phyloP scores from a whole-genome alignment of 2,329 filamentous ascomycete genomes.

The Diaporthe vaccinii region DNA sequence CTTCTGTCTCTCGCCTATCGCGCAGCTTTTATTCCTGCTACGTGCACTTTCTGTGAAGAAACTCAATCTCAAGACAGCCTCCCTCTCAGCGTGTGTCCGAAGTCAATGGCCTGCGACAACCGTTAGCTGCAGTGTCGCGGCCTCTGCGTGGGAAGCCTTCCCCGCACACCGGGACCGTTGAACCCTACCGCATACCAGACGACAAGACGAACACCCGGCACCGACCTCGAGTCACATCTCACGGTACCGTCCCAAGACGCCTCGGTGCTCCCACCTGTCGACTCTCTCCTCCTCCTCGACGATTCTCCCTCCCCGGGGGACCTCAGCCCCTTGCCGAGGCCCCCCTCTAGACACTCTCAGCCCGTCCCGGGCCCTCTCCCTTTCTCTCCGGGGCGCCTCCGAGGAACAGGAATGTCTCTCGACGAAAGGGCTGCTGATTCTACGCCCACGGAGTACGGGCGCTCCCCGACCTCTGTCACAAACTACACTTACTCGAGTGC shows the following conservation, averaged over 20 bases:
- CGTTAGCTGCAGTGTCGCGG: conserved; percentile 68
- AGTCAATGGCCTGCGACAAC: conserved; percentile 71
- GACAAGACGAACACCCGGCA: conserved; percentile 25
- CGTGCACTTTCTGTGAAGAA: not conserved
- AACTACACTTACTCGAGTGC: conserved; percentile 34
- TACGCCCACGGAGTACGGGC: conserved; percentile 51
- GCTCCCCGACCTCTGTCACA: conserved; percentile 43
- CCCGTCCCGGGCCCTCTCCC: not conserved
- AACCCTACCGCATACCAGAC: conserved; percentile 19
- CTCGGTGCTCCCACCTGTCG: not conserved
- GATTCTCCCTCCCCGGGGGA: conserved; percentile 1
- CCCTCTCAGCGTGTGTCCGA: conserved; percentile 34
- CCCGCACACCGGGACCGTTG: conserved; percentile 49
- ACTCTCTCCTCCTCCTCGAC: not conserved
- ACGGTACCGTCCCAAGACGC: not conserved
- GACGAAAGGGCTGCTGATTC: conserved; percentile 31
- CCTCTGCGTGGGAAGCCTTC: conserved; percentile 54
- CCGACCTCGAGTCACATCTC: conserved; percentile 26
- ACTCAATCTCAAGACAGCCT: not conserved
- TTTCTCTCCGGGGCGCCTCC: not conserved
- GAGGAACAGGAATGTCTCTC: conserved; percentile 46
- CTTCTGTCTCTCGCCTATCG: not conserved
- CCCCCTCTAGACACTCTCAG: conserved; percentile 30
- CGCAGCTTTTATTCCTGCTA: not conserved
- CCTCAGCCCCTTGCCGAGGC: conserved; percentile 45